Evolutionary conservation across 768 basidiomycete species (phyloP), one percentile per base, ranked within the genome.

Genomic region (Tulasnella sp.): DNA sequence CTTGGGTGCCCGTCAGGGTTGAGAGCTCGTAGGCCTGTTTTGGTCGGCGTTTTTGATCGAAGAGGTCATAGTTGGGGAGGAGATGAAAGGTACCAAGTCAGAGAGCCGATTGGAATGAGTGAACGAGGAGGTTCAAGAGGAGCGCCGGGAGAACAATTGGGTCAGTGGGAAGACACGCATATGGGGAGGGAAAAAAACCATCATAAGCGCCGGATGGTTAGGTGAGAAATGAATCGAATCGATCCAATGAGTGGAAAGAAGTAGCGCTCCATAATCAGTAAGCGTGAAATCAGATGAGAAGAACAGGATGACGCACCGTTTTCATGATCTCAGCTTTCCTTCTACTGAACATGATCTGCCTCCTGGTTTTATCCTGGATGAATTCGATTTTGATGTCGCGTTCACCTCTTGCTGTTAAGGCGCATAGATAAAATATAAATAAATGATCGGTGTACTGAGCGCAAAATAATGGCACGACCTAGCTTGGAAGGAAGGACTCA

Each of bases 261-360:
- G 7, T 24, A 21, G 53, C n/a, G n/a, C n/a, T n/a, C n/a, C n/a
- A n/a, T n/a, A n/a, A n/a, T n/a, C n/a, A n/a, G n/a, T n/a, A n/a
- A n/a, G n/a, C n/a, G n/a, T n/a, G n/a, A n/a, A n/a, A n/a, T n/a
- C n/a, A 48, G 64, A 45, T 50, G 64, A 64, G 60, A 52, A n/a
- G n/a, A n/a, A n/a, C n/a, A n/a, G n/a, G n/a, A 52, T 61, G 68
- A 73, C 76, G 70, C 68, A 88, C 92, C 86, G 95, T 96, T 83
- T 96, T 96, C 93, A 96, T 96, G 74, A 96, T 95, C 79, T 95
- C 95, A 70, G 96, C 95, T 82, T 98, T 98, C 78, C 95, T 84
- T 84, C 98, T 99, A 77, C 88, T 91, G 83, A 99, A 99, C 69
- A 96, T 99, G 78, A 98, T 99, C 80, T 99, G 95, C 78, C 95